A percentile compares a stretch with the other conserved stretches of the same genome.
phyloP scores from a whole-genome alignment of 768 basidiomycete genomes.

The Suillus americanus region DNA sequence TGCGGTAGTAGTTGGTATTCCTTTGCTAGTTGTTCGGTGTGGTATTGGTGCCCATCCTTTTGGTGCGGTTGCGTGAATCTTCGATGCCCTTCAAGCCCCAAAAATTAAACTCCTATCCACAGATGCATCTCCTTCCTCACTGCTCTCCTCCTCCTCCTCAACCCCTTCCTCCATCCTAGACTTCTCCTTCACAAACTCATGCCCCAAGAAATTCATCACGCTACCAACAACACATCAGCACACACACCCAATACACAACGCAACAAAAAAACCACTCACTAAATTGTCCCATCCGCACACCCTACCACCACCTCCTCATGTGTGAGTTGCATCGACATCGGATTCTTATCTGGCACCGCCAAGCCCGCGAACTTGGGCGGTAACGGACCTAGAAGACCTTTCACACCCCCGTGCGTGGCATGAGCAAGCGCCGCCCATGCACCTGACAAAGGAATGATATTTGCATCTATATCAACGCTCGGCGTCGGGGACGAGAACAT shows the following conservation, averaged over 20 bases:
- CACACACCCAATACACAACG: background rate
- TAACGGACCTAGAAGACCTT: constrained; percentile 60
- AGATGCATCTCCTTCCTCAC: background rate
- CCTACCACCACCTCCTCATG: constrained; percentile 91
- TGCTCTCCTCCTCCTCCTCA: background rate
- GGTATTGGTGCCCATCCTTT: background rate
- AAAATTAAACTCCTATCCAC: background rate
- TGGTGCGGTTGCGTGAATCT: background rate
- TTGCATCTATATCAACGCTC: constrained; percentile 61
- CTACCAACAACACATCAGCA: constrained; percentile 30
- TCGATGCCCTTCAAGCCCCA: background rate
- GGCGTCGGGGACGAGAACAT: constrained; percentile 24
- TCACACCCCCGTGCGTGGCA: constrained; percentile 38
- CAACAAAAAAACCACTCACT: constrained; percentile 51
- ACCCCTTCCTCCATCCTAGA: background rate
- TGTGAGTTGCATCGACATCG: constrained; percentile 91
- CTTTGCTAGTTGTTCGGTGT: background rate
- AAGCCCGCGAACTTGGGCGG: constrained; percentile 75
- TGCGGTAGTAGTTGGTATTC: background rate
- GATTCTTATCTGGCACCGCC: constrained; percentile 88
- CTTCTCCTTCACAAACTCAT: constrained; percentile 46
- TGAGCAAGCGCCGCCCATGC: constrained; percentile 72
- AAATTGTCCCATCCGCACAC: constrained; percentile 86
- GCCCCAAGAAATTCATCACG: constrained; percentile 63
- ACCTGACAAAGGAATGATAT: constrained; percentile 67